Evolutionary conservation across 768 basidiomycete species (phyloP).

Genomic region (Kwoniella botswanensis): DNA sequence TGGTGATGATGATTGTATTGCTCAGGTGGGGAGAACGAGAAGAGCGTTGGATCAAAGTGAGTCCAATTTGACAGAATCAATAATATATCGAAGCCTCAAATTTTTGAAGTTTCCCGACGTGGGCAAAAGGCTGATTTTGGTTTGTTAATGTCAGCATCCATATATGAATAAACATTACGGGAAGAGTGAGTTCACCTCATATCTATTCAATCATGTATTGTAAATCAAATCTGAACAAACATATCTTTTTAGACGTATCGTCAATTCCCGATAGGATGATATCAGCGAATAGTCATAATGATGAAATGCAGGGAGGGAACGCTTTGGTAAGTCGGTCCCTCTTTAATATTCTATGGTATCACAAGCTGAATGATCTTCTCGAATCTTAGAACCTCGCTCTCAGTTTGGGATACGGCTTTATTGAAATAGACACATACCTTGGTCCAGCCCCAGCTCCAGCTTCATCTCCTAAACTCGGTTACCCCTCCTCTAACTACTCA

Average conservation of each 20-base stretch:
- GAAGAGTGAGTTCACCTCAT: neutral
- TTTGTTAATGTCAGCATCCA: neutral
- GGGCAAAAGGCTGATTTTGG: no score
- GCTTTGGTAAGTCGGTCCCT: conserved; percentile 32
- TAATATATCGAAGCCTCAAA: no score
- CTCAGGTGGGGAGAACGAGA: neutral
- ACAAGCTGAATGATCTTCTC: no score
- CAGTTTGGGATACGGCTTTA: conserved; percentile 31
- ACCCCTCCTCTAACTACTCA: no score
- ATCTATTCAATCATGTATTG: no score
- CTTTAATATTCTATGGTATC: no score
- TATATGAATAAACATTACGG: neutral
- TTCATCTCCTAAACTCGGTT: neutral
- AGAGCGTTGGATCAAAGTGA: neutral
- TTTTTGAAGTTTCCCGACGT: no score
- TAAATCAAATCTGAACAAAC: neutral
- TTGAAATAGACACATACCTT: conserved; percentile 37
- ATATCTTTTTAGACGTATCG: neutral
- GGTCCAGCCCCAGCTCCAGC: conserved; percentile 12
- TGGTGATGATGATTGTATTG: neutral
- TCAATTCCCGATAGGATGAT: conserved; percentile 1
- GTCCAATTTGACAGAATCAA: no score
- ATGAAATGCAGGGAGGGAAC: conserved; percentile 45
- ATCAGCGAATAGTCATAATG: conserved; percentile 45
- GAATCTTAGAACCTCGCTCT: conserved; percentile 22